Conservation (phyloP, 306 rosid genomes). For the Lagenaria siceraria region DNA sequence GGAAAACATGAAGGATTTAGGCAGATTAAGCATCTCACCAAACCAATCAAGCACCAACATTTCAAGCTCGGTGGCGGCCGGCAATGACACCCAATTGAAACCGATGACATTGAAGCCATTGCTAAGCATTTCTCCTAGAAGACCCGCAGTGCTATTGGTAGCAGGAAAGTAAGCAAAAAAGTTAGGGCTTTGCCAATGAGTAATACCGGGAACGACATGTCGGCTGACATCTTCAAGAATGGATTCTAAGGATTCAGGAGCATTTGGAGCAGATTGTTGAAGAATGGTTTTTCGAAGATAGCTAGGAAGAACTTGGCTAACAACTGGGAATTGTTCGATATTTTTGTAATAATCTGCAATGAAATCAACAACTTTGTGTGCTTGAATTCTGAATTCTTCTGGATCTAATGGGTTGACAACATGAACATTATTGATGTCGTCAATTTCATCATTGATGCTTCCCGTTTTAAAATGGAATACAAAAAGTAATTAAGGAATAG, state of each 20-base stretch:
- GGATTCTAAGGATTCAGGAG: conserved; percentile 22
- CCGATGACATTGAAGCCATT: conserved; percentile 23
- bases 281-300: conserved; percentile 18
- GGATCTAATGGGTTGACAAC: conserved; percentile 9
- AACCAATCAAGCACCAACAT: conserved; percentile 32
- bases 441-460: neutral
- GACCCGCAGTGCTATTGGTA: conserved; percentile 7
- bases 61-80: conserved; percentile 36
- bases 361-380: conserved; percentile 24
- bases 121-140: conserved; percentile 28
- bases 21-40: conserved; percentile 26
- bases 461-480: conserved; percentile 1
- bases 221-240: conserved; percentile 23
- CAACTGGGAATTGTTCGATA: conserved; percentile 20
- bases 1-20: conserved; percentile 21
- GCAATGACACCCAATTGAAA: conserved; percentile 35
- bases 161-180: conserved; percentile 19
- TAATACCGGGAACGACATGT: conserved; percentile 23
- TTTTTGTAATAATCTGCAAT: conserved; percentile 23
- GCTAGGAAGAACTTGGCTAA: conserved; percentile 23
- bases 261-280: conserved; percentile 7
- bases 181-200: conserved; percentile 32
- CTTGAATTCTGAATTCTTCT: conserved; percentile 28
- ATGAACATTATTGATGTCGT: neutral
- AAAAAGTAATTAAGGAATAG: neutral